Percentiles rank a stretch among this genome's conserved stretches.
Evolutionary conservation across 495 filamentous ascomycete genomes (phyloP).

Genomic region (Tuber umbilicatum): DNA sequence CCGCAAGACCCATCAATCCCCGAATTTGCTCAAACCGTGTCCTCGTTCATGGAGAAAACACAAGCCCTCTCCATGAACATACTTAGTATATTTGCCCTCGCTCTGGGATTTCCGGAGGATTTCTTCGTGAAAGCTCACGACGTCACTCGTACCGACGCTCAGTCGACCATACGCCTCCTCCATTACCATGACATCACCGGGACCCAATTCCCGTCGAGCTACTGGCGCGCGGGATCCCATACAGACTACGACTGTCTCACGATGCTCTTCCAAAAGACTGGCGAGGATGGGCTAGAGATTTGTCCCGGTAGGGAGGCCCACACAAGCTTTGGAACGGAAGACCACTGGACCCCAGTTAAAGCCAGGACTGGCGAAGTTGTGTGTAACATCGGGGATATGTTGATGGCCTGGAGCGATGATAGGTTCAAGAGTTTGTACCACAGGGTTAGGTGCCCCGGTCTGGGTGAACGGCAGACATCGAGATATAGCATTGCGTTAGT

Average conservation of each 20-base stretch:
- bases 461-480: conserved; percentile 52
- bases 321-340: conserved; percentile 55
- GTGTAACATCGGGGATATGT: conserved; percentile 62
- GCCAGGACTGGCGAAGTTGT: conserved; percentile 54
- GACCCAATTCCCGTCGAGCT: conserved; percentile 46
- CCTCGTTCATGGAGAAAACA: conserved; percentile 52
- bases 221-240: conserved; percentile 60
- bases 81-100: conserved; percentile 56
- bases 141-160: conserved; percentile 47
- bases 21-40: conserved; percentile 46
- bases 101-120: conserved; percentile 51
- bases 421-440: conserved; percentile 62
- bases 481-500: conserved; percentile 55
- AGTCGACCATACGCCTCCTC: conserved; percentile 54
- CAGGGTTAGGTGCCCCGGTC: conserved; percentile 52
- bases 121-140: conserved; percentile 56
- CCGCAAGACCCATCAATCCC: conserved; percentile 48
- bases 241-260: conserved; percentile 60
- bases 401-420: conserved; percentile 66
- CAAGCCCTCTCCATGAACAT: conserved; percentile 53
- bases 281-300: conserved; percentile 59
- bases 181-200: conserved; percentile 52
- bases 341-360: conserved; percentile 58
- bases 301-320: conserved; percentile 59
- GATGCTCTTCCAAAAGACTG: conserved; percentile 59